Evolutionary conservation across 768 basidiomycete genomes (phyloP).

Genomic region (Calocybe indica): DNA sequence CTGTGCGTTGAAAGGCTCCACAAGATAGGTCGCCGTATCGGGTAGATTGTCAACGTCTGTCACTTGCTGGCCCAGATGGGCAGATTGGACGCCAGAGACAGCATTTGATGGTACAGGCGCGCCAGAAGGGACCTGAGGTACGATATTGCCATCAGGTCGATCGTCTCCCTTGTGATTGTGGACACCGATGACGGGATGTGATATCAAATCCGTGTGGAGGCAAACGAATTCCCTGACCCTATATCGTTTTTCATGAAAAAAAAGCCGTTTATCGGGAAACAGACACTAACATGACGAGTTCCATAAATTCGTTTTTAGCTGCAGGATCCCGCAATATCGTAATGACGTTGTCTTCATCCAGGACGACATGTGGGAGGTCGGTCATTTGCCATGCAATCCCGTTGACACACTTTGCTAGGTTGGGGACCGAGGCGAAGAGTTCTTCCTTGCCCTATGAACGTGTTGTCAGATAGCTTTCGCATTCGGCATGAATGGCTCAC

Average conservation of each 20-base stretch:
- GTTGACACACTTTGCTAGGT: slow-evolving; percentile 10
- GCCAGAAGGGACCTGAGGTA: too few species aligned
- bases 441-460: slow-evolving; percentile 14
- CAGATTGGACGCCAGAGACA: too few species aligned
- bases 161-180: too few species aligned
- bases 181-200: neutral
- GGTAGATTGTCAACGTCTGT: too few species aligned
- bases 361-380: neutral
- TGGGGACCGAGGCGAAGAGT: slow-evolving; percentile 12
- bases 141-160: too few species aligned
- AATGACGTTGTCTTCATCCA: slow-evolving; percentile 3
- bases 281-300: neutral
- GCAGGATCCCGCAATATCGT: neutral
- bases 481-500: too few species aligned
- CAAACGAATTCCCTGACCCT: neutral
- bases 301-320: neutral
- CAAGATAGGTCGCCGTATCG: too few species aligned
- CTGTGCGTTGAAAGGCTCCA: too few species aligned
- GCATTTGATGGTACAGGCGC: too few species aligned
- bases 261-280: too few species aligned
- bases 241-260: neutral
- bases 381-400: slow-evolving; percentile 12
- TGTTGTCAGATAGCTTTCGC: too few species aligned
- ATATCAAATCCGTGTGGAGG: neutral
- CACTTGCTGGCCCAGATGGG: too few species aligned